Evolutionary conservation across 2,329 filamentous ascomycete genomes (phyloP), one percentile per base, ranked within the genome.

Genomic region (Chrysoporthe puriensis): DNA sequence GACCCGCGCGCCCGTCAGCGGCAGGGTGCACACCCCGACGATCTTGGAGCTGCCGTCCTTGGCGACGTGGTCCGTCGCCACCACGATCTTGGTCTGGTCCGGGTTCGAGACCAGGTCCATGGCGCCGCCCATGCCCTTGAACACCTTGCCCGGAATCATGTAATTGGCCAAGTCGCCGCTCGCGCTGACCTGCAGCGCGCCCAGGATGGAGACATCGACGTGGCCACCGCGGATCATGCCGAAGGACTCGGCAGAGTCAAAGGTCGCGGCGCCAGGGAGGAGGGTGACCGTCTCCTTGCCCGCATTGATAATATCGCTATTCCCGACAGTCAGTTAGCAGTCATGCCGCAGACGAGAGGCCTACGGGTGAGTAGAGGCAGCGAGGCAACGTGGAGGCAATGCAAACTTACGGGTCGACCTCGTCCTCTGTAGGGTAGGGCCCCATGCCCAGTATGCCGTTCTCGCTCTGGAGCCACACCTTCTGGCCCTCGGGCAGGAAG

Each of bases 251-350:
- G 90, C 86, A 57, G 88, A 91, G 76, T 93, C 92, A 73, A 96
- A 96, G 11, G 88, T 91, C 0, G 90, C 86, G 0, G 91, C 92
- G 1, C 93, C 93, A 0, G 91, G 90, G 0, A 93, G 81, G 0
- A 96, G 84, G 0, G 93, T 96, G 0, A 94, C 91, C 0, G 92
- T 96, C 77, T 96, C 92, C 76, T 96, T 96, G 67, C 93, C 92
- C 0, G 93, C 93, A 73, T 96, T 96, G 80, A 96, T 90, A 70
- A 94, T 88, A 73, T 95, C 92, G 13, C 82, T 84, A 46, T 8
- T 9, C 34, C 13, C 16, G n/a, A 14, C 13, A 4, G 34, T 50
- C 26, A 26, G 26, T 69, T 44, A 14, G 16, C 50, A 54, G 54
- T 9, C 36, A 9, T 40, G 26, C 26, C 26, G 26, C 26, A 26